Evolutionary conservation across 73 alveolate genomes (phyloP), one percentile per base, ranked within the genome.

Genomic region (Blepharisma stoltei): DNA sequence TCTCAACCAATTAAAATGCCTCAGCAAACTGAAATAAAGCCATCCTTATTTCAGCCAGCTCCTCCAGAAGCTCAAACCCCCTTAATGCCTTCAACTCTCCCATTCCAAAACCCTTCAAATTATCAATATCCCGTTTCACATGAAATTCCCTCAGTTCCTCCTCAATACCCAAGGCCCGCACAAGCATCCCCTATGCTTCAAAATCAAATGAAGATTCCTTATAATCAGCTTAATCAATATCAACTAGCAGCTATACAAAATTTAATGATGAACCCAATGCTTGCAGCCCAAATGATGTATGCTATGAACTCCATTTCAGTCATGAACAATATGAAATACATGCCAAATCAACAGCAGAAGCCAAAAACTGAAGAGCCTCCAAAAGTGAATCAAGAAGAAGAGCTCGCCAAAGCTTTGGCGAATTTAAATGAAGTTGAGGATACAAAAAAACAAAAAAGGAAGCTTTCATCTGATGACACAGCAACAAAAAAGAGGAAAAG

Each of bases 181-280:
- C n/a, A 25, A 8, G 23, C 23, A 38, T n/a, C 45, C 48, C 73
- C 73, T 60, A 0, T 9, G 6, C 48, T 38, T n/a, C 14, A 60
- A 8, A 20, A n/a, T 9, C 45, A 14, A 60, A 9, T 11, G 23
- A 60, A 60, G 5, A n/a, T 14, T 9, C 11, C 73, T 60, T 9
- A 14, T 60, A n/a, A 32, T 32, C 73, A n/a, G 46, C 14, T 60
- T 8, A 60, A 60, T 38, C 73, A n/a, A 18, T 60, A 60, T 60
- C 73, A 60, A 4, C 46, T 18, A 20, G 45, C 45, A 25, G 73
- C 73, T 60, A n/a, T 32, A 32, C 41, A 32, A 32, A 32, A 32
- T 32, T 32, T 60, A 38, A 60, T 60, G 73, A 60, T 60, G 73
- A 60, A 60, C 46, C 73, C 73, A 25, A 60, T 60, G 73, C n/a